A percentile compares a stretch with the other conserved stretches of the same genome.
phyloP scores from a whole-genome alignment of 1,139 yeast genomes.

The Hyphopichia fennica region DNA sequence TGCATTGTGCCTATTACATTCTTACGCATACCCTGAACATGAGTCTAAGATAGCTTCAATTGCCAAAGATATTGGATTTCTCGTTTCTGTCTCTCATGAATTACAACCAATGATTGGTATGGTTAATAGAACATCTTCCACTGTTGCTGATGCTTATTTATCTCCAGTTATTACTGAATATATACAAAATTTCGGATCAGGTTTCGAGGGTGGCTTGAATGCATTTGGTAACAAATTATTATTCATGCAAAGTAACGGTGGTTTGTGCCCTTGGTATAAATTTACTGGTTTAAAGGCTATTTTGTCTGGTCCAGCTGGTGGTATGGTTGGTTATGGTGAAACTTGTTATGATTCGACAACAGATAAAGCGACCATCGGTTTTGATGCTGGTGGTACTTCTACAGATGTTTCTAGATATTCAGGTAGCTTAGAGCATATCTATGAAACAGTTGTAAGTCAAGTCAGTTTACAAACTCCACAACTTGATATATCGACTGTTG shows the following conservation, averaged over 20 bases:
- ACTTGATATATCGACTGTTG: constrained; percentile 47
- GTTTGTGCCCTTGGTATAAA: constrained; percentile 49
- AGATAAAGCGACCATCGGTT: constrained; percentile 42
- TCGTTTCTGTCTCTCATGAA: constrained; percentile 40
- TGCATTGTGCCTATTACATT: constrained; percentile 41
- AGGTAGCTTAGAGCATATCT: constrained; percentile 42
- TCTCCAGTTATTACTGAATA: constrained; percentile 39
- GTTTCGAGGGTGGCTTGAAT: constrained; percentile 45
- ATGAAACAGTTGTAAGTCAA: constrained; percentile 45
- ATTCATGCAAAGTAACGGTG: constrained; percentile 53
- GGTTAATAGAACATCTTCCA: constrained; percentile 44
- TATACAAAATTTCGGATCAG: constrained; percentile 37
- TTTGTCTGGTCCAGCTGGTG: constrained; percentile 53
- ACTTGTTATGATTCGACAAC: constrained; percentile 38
- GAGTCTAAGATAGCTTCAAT: constrained; percentile 37
- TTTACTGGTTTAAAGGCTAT: constrained; percentile 50
- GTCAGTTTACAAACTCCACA: constrained; percentile 47
- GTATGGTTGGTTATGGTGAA: constrained; percentile 50
- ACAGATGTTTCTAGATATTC: constrained; percentile 47
- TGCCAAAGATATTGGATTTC: constrained; percentile 36
- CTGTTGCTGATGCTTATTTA: constrained; percentile 47
- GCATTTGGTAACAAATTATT: constrained; percentile 44
- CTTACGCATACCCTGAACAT: constrained; percentile 43
- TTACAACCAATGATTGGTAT: constrained; percentile 48
- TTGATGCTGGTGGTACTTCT: constrained; percentile 51